Base-by-base conservation (phyloP, 441 rosid species). In the Geranium incanum region DNA sequence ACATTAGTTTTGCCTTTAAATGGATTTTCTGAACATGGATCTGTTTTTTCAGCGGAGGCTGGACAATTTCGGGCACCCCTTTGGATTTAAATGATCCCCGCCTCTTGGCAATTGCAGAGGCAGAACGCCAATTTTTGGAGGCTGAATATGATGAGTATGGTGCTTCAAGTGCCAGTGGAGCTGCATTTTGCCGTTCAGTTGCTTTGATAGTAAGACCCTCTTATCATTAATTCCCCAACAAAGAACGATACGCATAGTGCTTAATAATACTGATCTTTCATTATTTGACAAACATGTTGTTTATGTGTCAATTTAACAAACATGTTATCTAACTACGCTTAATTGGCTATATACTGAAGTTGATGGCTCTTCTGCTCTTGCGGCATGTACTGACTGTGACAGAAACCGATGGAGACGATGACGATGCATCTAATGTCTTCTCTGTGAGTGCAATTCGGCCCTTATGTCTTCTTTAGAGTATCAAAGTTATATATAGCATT, bases 101-200 rank as follows among this genome's bases (percentile, higher is more conserved):
- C 48, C 84, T 92, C 72, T 78, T 89, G 70, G 95, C 97, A 36
- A 86, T 95, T 55, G 98, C 98, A 19, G 97, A 90, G 84, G 96
- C 97, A 62, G 98, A 95, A 43, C 90, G 86, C 37, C 96, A 85
- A 71, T 84, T 86, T 80, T 66, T 90, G 75, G 97, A 95, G 76
- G 81, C 88, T 21, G 98, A 95, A 36, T 92, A 95, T 76, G 92
- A 85, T 39, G 98, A 92, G 38, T 89, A 89, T 84, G 86, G 92
- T 39, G 85, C 89, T 72, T 87, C 99, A 72, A 92, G 83, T 84
- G 91, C 95, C 12, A 90, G 87, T 28, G 95, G 99, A 68, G 93
- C 97, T 55, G 93, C 93, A 15, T 95, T 95, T 78, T 92, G 89
- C 76, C 99, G 97, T 50, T 95, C 98, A 63, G 97, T 88, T 84